A percentile compares a stretch with the other conserved stretches of the same genome.
Conservation (phyloP, 2,329 filamentous ascomycete species). For the Arthrobotrys megalospora region DNA sequence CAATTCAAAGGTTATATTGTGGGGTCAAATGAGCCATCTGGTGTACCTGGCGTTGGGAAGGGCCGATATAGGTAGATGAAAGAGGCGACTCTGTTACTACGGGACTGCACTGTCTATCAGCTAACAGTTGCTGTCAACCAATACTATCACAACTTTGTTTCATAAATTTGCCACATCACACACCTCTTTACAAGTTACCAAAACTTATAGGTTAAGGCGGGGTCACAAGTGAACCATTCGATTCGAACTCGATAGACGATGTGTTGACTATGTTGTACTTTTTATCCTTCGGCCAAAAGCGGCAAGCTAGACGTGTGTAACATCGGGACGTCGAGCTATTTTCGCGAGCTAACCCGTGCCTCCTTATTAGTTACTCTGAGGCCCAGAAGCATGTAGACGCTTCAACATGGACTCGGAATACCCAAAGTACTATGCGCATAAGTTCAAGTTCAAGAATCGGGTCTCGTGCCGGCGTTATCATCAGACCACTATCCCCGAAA, state of each 20-base stretch:
- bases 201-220: background rate
- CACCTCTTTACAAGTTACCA: background rate
- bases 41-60: background rate
- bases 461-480: background rate
- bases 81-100: too few relatives aligned
- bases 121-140: background rate
- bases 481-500: conserved; percentile 12
- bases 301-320: background rate
- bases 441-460: too few relatives aligned
- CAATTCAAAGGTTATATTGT: background rate
- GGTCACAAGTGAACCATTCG: too few relatives aligned
- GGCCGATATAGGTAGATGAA: too few relatives aligned
- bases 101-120: too few relatives aligned
- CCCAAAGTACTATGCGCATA: too few relatives aligned
- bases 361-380: too few relatives aligned
- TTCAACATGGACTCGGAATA: too few relatives aligned
- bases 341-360: too few relatives aligned
- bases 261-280: conserved; percentile 12
- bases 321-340: background rate
- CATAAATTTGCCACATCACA: conserved; percentile 2
- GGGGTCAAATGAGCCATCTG: background rate
- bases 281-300: background rate
- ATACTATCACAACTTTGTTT: background rate
- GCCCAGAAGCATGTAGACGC: too few relatives aligned
- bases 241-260: background rate